Evolutionary conservation across 805 yeast species (phyloP).

Genomic region (Kluyveromyces nonfermentans): DNA sequence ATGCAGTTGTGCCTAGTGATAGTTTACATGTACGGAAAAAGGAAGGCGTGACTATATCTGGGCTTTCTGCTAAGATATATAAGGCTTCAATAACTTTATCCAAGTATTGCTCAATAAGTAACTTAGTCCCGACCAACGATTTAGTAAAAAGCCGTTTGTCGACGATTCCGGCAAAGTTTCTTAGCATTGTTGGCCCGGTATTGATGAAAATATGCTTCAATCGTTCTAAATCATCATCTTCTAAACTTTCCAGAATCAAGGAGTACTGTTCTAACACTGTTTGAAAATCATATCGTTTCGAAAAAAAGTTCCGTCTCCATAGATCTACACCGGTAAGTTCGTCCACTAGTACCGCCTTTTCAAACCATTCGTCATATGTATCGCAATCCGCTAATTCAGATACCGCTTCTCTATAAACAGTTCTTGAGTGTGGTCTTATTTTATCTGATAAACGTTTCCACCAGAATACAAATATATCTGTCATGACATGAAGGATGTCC

Average conservation of each 20-base stretch:
- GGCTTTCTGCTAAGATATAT: slow-evolving; percentile 40
- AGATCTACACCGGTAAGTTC: slow-evolving; percentile 43
- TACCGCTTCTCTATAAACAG: slow-evolving; percentile 33
- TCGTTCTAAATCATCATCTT: slow-evolving; percentile 41
- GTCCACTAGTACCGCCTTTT: slow-evolving; percentile 40
- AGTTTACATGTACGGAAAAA: slow-evolving; percentile 79
- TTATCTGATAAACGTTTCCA: slow-evolving; percentile 17
- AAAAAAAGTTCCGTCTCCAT: slow-evolving; percentile 79
- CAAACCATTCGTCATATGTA: slow-evolving; percentile 65
- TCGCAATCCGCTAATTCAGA: slow-evolving; percentile 42
- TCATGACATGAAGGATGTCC: slow-evolving; percentile 32
- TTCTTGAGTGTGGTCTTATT: slow-evolving; percentile 24
- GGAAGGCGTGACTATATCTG: slow-evolving; percentile 48
- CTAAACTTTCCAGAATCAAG: slow-evolving; percentile 51
- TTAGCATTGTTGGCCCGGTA: slow-evolving; percentile 55
- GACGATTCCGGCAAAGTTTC: slow-evolving; percentile 89
- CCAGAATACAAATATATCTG: slow-evolving; percentile 38
- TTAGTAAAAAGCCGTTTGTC: slow-evolving; percentile 70
- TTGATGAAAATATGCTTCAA: slow-evolving; percentile 61
- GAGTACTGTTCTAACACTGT: slow-evolving; percentile 68
- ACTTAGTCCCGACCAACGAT: slow-evolving; percentile 81
- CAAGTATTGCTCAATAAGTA: slow-evolving; percentile 53
- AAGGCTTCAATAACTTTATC: slow-evolving; percentile 74
- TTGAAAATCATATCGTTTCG: slow-evolving; percentile 73
- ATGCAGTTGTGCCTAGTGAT: slow-evolving; percentile 83